These are phyloP conservation scores for Marchantia paleacea DNA, from an alignment of 225 moss, liverwort and hornwort genomes.

Conservation along the genomic window DNA sequence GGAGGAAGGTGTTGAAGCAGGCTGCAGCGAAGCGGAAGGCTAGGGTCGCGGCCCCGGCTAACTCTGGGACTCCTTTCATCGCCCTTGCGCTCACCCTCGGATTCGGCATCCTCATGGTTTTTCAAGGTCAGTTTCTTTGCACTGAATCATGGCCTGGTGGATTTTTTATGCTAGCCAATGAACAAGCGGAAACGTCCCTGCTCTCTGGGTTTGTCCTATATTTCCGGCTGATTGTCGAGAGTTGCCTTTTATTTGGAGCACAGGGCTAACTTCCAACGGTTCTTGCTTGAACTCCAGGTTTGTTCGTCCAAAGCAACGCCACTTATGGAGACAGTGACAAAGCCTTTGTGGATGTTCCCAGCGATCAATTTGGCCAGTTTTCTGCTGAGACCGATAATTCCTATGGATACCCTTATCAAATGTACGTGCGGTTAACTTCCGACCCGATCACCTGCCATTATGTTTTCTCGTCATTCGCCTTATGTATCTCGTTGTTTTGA, in stretches of 20 bases:
- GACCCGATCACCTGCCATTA: neutral
- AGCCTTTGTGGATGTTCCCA: neutral
- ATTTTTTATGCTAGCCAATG: neutral
- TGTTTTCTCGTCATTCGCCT: neutral
- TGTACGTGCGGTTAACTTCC: too few relatives aligned
- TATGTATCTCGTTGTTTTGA: too few relatives aligned
- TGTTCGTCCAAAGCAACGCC: conserved; percentile 35
- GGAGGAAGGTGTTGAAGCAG: conserved; percentile 4
- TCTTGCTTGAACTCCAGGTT: conserved; percentile 17
- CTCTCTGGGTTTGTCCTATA: neutral
- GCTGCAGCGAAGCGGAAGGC: conserved; percentile 30
- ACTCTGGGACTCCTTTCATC: conserved; percentile 28
- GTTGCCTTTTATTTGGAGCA: too few relatives aligned
- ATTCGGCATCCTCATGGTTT: conserved; percentile 43
- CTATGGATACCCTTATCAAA: neutral
- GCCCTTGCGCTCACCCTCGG: conserved; percentile 41
- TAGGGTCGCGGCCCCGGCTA: conserved; percentile 19
- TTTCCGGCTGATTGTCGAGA: too few relatives aligned
- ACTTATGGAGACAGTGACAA: conserved; percentile 9
- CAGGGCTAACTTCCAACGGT: too few relatives aligned
- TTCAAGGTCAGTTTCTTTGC: conserved; percentile 37
- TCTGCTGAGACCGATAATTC: neutral
- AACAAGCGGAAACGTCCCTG: neutral
- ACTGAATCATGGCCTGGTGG: neutral
- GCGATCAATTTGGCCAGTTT: neutral